Conservation (phyloP, 306 rosid species). For the Argentina anserina region DNA sequence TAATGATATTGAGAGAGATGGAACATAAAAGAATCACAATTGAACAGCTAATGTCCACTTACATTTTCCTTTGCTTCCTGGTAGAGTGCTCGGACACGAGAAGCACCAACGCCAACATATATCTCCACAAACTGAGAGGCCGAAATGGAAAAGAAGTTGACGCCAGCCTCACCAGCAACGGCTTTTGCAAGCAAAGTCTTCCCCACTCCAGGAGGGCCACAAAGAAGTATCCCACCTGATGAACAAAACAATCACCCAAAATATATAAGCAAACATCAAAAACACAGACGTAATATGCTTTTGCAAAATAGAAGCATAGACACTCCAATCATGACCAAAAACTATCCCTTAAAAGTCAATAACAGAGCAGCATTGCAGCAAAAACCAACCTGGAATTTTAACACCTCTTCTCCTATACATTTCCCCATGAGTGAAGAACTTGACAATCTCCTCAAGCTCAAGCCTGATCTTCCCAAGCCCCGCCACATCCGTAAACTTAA, state of each 20-base stretch:
- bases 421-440: constrained; percentile 97
- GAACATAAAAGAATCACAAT: constrained; percentile 6
- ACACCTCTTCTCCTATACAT: constrained; percentile 94
- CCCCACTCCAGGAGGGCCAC: constrained; percentile 99
- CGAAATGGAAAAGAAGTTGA: constrained; percentile 95
- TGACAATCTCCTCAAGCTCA: constrained; percentile 98
- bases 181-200: constrained; percentile 98
- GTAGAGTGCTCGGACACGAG: constrained; percentile 94
- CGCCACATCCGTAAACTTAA: constrained; percentile 89
- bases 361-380: constrained; percentile 13
- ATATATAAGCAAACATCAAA: constrained; percentile 13
- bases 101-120: constrained; percentile 98
- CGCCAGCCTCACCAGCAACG: constrained; percentile 99
- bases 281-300: background rate
- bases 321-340: background rate
- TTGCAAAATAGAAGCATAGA: background rate
- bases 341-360: constrained; percentile 1
- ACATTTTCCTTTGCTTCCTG: constrained; percentile 93
- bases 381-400: constrained; percentile 76
- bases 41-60: constrained; percentile 27
- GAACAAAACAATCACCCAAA: constrained; percentile 32
- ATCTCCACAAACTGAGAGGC: constrained; percentile 98
- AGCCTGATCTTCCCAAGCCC: constrained; percentile 95
- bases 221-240: constrained; percentile 96
- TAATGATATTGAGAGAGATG: constrained; percentile 6